A percentile compares a stretch with the other conserved stretches of the same genome.
Evolutionary conservation across 2,329 filamentous ascomycete genomes (phyloP).

Genomic region (Arthrobotrys iridis): DNA sequence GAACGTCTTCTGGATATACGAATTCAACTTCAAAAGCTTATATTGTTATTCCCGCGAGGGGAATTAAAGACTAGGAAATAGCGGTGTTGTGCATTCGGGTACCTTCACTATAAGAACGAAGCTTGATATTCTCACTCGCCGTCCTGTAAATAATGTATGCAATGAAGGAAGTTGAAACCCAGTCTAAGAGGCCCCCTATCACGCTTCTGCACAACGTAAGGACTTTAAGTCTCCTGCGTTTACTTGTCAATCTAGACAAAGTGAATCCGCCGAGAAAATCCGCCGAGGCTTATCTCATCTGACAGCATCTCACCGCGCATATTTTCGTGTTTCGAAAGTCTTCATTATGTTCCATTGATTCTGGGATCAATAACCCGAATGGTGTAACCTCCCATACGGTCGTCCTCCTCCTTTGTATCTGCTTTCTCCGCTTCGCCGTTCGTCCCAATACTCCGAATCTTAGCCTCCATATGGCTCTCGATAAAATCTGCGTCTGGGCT

Average conservation of each 20-base stretch:
- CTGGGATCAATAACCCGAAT: conserved; percentile 13
- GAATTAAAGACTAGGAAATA: not conserved
- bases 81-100: not conserved
- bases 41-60: not conserved
- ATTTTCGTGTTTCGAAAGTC: too few relatives aligned
- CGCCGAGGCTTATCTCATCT: too few relatives aligned
- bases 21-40: not conserved
- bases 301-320: too few relatives aligned
- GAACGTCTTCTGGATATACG: too few relatives aligned
- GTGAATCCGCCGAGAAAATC: too few relatives aligned
- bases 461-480: conserved; percentile 1
- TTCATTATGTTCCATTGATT: not conserved
- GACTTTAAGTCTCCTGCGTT: too few relatives aligned
- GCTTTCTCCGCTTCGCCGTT: not conserved
- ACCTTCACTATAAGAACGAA: not conserved
- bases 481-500: conserved; percentile 18
- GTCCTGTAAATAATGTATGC: too few relatives aligned
- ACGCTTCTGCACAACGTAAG: too few relatives aligned
- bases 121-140: too few relatives aligned
- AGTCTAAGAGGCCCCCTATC: too few relatives aligned
- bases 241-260: too few relatives aligned
- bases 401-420: not conserved
- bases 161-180: too few relatives aligned
- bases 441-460: not conserved
- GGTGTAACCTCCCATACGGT: conserved; percentile 14